Evolutionary conservation across 1,284 basidiomycete genomes (phyloP), one percentile per base, ranked within the genome.

Genomic region (Heliocybe sulcata): DNA sequence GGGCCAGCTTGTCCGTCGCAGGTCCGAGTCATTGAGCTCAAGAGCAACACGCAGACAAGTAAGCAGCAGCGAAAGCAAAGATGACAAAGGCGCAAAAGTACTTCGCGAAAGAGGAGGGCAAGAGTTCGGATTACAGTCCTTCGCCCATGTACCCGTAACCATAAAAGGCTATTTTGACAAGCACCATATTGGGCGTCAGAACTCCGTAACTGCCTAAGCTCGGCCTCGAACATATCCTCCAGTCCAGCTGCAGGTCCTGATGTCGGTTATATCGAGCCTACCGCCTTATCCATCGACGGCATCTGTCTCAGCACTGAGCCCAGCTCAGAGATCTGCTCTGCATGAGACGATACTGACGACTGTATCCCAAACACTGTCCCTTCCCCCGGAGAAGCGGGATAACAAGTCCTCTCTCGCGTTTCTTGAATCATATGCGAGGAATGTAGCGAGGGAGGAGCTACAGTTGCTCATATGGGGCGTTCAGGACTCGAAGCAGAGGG

Each of bases 391-490:
- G n/a, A 49, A 49, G 27, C 47, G 47, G 47, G 47, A 49, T 22
- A 49, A 16, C 23, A 49, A 12, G 25, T 49, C 47, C 20, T 26
- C 47, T 29, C 22, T 29, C 27, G 6, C 20, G 3, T 49, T 49
- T 29, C 47, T 49, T 6, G 47, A 49, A 22, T 49, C 47, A 29
- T 49, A 49, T n/a, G 47, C 47, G 22, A 49, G 20, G n/a, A 29
- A 49, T 49, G 47, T 25, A 22, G 47, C 47, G 12, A 25, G 27
- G 20, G 23, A 49, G 8, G 27, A 25, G 6, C n/a, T 49, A 26
- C 47, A 49, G 27, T 6, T 26, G 22, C 27, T 49, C 14, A 49
- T 49, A 25, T 49, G 47, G 47, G 47, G 27, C 20, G 16, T 25
- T 16, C 23, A 49, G 23, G 20, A 49, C 22, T 6, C 23, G 11